Percentiles rank a stretch among this genome's conserved stretches.
phyloP scores from a whole-genome alignment of 352 stramenopile species.

The Pythium angustatum region DNA sequence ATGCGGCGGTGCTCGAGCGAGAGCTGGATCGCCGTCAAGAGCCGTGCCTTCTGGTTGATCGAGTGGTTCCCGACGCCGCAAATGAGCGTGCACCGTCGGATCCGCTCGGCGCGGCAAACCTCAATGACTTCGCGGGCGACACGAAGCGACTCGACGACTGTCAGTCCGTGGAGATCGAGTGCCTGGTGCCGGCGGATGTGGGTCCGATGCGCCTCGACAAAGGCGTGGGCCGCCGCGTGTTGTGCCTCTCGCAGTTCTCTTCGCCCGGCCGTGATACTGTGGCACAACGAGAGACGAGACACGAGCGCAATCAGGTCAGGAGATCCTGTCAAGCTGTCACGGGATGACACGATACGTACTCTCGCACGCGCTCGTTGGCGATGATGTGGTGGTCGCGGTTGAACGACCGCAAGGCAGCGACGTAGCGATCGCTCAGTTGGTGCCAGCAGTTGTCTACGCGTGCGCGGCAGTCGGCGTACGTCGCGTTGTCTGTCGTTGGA shows the following conservation, averaged over 20 bases:
- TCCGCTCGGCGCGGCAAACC: slow-evolving; percentile 57
- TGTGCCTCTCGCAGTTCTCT: slow-evolving; percentile 59
- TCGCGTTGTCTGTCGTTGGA: slow-evolving; percentile 33
- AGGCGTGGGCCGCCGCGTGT: slow-evolving; percentile 61
- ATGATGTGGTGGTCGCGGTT: slow-evolving; percentile 54
- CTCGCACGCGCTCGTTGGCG: slow-evolving; percentile 51
- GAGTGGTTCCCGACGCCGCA: slow-evolving; percentile 71
- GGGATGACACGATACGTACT: slow-evolving; percentile 40
- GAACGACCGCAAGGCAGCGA: slow-evolving; percentile 57
- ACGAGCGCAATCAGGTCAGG: background rate
- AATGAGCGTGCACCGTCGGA: slow-evolving; percentile 64
- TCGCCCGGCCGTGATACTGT: slow-evolving; percentile 53
- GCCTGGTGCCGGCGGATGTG: slow-evolving; percentile 56
- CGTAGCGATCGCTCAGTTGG: slow-evolving; percentile 60
- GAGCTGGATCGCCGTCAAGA: slow-evolving; percentile 58
- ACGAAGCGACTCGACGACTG: slow-evolving; percentile 66
- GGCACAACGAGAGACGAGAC: too few relatives aligned
- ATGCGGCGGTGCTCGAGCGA: slow-evolving; percentile 64
- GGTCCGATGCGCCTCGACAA: slow-evolving; percentile 49
- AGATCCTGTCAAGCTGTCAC: too few relatives aligned
- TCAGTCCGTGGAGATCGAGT: slow-evolving; percentile 67
- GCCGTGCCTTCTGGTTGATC: slow-evolving; percentile 58
- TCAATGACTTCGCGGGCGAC: slow-evolving; percentile 58
- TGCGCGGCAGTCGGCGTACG: slow-evolving; percentile 48
- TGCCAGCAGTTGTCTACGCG: slow-evolving; percentile 60